Evolutionary conservation across 108 stramenopile genomes (phyloP), one percentile per base, ranked within the genome.

Genomic region (Cafeteria roenbergensis): DNA sequence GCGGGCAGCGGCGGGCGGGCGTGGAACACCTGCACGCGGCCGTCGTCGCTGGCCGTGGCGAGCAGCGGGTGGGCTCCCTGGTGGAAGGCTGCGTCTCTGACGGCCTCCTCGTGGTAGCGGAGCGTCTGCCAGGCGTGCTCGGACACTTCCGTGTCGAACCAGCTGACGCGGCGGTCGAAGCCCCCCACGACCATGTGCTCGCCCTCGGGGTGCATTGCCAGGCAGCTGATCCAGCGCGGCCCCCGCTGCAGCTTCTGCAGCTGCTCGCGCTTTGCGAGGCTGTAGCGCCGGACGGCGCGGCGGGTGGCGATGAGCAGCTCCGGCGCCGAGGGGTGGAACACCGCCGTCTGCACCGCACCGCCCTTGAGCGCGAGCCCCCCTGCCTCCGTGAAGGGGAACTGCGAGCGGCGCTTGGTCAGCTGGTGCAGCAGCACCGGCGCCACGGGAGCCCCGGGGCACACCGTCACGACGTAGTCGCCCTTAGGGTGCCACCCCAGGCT

Each of bases 1-100:
- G 83, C 86, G 78, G 93, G 96, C 22, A 99, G 94, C 81, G n/a
- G n/a, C n/a, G n/a, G n/a, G n/a, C 87, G 92, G 62, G 88, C 86
- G 73, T 99, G 98, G 72, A 95, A 99, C 14, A 99, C 90, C 71
- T 99, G 94, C 17, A 97, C 87, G 29, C 76, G 64, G 30, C 98
- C 98, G 68, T 97, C 95, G 67, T 99, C 98, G 50, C 91, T 83
- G 12, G 89, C 87, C 59, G 94, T 91, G 25, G 94, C 94, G 89
- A 97, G 88, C 26, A 99, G 84, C 3, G 98, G 98, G 57, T 95
- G 92, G 22, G 84, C 75, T n/a, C n/a, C n/a, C 26, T 64, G 64
- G 71, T 93, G 90, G 72, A 80, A 93, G 56, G 75, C 70, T 0
- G 81, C 87, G 1, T 76, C 78, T 17, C 95, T 79, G 31, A 97